A percentile compares a stretch with the other conserved stretches of the same genome.
Evolutionary conservation across 1,284 basidiomycete species (phyloP).

Genomic region (Pseudozyma tsukubaensis): DNA sequence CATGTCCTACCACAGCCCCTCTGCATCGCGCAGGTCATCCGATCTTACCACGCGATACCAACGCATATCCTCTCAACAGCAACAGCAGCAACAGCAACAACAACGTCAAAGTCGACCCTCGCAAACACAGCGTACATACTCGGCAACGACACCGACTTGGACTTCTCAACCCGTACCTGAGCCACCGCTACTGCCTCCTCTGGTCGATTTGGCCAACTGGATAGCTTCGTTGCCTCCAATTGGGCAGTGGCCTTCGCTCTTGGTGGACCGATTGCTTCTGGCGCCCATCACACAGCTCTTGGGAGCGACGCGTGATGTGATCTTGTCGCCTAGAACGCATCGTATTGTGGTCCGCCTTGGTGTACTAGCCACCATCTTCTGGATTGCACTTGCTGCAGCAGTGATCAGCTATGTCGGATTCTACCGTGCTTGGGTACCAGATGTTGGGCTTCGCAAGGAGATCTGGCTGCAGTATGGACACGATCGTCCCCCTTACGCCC

Average conservation of each 20-base stretch:
- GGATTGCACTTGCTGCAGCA: constrained; percentile 54
- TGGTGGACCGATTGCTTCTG: constrained; percentile 38
- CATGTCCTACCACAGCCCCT: constrained; percentile 28
- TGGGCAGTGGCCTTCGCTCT: constrained; percentile 49
- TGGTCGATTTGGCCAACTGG: constrained; percentile 42
- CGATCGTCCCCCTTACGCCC: constrained; percentile 29
- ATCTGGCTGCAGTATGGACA: constrained; percentile 63
- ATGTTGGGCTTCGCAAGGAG: constrained; percentile 55
- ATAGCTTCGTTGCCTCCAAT: constrained; percentile 54
- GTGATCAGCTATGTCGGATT: constrained; percentile 65
- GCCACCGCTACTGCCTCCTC: constrained; percentile 37
- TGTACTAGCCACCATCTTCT: constrained; percentile 59
- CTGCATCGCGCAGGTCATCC: constrained; percentile 22
- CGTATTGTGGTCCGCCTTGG: constrained; percentile 61
- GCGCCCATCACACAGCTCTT: constrained; percentile 45
- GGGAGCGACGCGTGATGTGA: constrained; percentile 41
- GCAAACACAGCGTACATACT: constrained; percentile 10
- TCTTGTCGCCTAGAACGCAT: constrained; percentile 62
- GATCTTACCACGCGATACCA: constrained; percentile 37
- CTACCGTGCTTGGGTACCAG: constrained; percentile 66
- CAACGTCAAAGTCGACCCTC: constrained; percentile 4
- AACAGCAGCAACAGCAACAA: constrained; percentile 33
- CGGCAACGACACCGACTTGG: constrained; percentile 33
- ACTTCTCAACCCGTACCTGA: constrained; percentile 43
- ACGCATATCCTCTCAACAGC: constrained; percentile 35